Percentiles rank a stretch among this genome's conserved stretches.
Evolutionary conservation across 106 monocot genomes (phyloP).

Genomic region (Xerophyta viscosa): DNA sequence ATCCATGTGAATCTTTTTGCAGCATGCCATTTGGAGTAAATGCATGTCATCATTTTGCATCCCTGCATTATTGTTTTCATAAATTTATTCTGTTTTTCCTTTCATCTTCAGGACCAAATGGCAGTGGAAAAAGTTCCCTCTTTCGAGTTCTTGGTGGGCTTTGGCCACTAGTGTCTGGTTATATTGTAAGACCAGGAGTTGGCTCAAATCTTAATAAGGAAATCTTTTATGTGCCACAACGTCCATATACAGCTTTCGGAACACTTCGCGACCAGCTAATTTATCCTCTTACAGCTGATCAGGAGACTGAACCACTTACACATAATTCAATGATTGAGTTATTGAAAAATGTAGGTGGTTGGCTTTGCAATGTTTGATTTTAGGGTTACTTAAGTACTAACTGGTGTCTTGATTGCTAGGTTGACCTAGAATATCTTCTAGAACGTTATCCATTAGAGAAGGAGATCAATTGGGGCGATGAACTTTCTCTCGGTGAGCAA

Average conservation of each 20-base stretch:
- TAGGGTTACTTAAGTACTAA: too few species aligned
- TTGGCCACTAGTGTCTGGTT: constrained; percentile 89
- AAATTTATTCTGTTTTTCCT: constrained; percentile 8
- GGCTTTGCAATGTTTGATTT: too few species aligned
- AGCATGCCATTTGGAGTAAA: too few species aligned
- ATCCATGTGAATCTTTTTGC: too few species aligned
- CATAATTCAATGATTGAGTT: constrained; percentile 80
- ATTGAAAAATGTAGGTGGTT: constrained; percentile 90
- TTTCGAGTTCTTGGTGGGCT: constrained; percentile 98
- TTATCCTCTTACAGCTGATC: constrained; percentile 82
- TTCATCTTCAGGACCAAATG: constrained; percentile 85
- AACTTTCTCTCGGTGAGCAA: constrained; percentile 98
- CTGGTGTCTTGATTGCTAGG: constrained; percentile 43
- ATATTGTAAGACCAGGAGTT: constrained; percentile 94
- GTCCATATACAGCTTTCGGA: constrained; percentile 97
- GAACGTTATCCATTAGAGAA: constrained; percentile 86
- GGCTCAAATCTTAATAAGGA: constrained; percentile 99
- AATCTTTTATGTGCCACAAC: constrained; percentile 98
- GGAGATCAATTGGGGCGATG: constrained; percentile 99
- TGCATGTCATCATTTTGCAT: too few species aligned
- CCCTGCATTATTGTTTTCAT: neutral
- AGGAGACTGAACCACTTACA: constrained; percentile 78
- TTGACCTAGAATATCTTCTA: constrained; percentile 92
- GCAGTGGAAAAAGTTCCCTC: constrained; percentile 98
- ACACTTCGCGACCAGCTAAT: constrained; percentile 98